Conservation (phyloP, 768 basidiomycete species). For the Rhodocollybia butyracea region DNA sequence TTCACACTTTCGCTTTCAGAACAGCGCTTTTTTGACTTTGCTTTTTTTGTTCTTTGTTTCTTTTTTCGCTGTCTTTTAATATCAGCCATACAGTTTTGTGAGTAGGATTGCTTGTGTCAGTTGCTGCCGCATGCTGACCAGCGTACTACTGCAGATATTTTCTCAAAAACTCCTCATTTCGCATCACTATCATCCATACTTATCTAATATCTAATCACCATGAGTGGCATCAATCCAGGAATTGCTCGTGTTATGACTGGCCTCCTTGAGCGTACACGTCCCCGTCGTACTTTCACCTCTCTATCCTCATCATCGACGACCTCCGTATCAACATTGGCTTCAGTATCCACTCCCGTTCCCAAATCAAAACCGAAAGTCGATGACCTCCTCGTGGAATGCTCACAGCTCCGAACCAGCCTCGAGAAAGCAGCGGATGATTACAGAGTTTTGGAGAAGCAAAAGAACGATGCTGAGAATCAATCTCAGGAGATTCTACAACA, state of each 20-base stretch:
- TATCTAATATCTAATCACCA: background rate
- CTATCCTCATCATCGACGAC: background rate
- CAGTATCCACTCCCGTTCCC: background rate
- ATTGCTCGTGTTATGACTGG: conserved; percentile 6
- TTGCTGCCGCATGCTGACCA: too few species aligned
- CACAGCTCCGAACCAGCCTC: background rate
- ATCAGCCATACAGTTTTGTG: too few species aligned
- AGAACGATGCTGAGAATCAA: conserved; percentile 1
- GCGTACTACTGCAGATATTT: too few species aligned
- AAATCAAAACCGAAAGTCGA: conserved; percentile 1
- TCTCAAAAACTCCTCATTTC: too few species aligned
- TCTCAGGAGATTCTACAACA: background rate
- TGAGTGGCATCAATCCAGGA: background rate
- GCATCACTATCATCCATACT: too few species aligned
- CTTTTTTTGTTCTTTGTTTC: background rate
- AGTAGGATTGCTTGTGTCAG: too few species aligned
- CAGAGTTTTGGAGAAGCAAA: conserved; percentile 1
- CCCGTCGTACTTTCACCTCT: conserved; percentile 5
- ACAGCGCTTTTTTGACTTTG: background rate
- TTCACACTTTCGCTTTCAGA: background rate
- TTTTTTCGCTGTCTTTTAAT: too few species aligned
- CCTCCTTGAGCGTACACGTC: conserved; percentile 5
- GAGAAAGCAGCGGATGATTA: conserved; percentile 2
- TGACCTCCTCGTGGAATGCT: background rate
- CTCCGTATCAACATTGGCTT: too few species aligned